Conservation (phyloP, 148 eudicot genomes). For the Fagopyrum homotropicum region DNA sequence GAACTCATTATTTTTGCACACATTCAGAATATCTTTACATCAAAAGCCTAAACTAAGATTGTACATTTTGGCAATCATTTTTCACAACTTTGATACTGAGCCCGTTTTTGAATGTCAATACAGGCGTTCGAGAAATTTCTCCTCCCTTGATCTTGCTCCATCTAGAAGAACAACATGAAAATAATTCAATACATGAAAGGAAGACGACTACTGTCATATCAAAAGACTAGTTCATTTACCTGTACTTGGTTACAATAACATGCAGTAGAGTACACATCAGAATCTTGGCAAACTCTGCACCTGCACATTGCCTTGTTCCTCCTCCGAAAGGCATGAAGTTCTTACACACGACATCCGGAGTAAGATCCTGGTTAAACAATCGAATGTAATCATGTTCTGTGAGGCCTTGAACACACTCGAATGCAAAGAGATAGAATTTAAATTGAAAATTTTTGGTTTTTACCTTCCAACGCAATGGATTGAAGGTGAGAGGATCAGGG, state of each 20-base stretch:
- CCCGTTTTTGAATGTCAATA: slow-evolving; percentile 22
- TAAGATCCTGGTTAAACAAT: slow-evolving; percentile 18
- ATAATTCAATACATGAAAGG: not conserved
- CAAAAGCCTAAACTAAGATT: not conserved
- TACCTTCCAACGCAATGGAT: slow-evolving; percentile 52
- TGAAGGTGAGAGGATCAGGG: slow-evolving; percentile 38
- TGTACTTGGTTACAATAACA: slow-evolving; percentile 34
- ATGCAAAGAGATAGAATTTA: not conserved
- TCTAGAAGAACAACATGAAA: not conserved
- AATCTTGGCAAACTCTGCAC: slow-evolving; percentile 32
- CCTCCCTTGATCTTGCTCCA: slow-evolving; percentile 36
- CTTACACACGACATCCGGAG: slow-evolving; percentile 22
- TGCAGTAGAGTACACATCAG: slow-evolving; percentile 31
- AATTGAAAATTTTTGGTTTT: not conserved
- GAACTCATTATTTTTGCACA: not conserved
- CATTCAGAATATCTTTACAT: not conserved
- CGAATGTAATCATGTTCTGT: not conserved
- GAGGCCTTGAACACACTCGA: not conserved
- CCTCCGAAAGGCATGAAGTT: slow-evolving; percentile 47
- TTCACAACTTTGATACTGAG: slow-evolving; percentile 22
- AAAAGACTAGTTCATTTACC: slow-evolving; percentile 10
- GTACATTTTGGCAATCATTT: not conserved
- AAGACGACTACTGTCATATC: not conserved
- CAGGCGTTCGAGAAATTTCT: slow-evolving; percentile 25
- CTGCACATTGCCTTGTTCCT: slow-evolving; percentile 45